Conservation (phyloP, 306 rosid species). For the Benincasa hispida region DNA sequence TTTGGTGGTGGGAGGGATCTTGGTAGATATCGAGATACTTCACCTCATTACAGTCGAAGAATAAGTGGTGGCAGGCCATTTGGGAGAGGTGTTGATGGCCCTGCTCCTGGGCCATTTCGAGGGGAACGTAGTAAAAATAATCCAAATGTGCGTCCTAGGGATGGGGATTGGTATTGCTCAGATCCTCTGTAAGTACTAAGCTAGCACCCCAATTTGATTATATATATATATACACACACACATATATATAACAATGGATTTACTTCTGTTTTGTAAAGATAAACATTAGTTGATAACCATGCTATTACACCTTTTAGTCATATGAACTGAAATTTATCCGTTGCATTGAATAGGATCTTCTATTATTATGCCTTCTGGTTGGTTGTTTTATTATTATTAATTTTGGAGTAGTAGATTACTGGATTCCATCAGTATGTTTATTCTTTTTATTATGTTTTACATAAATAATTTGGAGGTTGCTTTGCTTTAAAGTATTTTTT, state of each 20-base stretch:
- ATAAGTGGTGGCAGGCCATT: slow-evolving; percentile 55
- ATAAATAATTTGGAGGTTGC: neutral
- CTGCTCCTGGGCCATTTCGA: slow-evolving; percentile 53
- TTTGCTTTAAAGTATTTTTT: neutral
- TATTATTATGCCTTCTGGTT: neutral
- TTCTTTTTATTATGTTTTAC: neutral
- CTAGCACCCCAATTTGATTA: neutral
- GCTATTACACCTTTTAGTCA: neutral
- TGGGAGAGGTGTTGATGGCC: slow-evolving; percentile 61
- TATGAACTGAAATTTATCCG: neutral
- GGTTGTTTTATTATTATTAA: neutral
- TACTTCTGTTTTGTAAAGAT: neutral
- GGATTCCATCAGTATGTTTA: neutral
- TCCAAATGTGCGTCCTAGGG: slow-evolving; percentile 87
- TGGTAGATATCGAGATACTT: slow-evolving; percentile 61
- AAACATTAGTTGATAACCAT: neutral
- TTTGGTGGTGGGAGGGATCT: slow-evolving; percentile 51
- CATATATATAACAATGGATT: neutral
- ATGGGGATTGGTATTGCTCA: slow-evolving; percentile 84
- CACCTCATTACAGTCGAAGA: slow-evolving; percentile 65
- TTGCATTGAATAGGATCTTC: neutral
- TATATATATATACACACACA: too few species aligned
- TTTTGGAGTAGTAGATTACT: neutral
- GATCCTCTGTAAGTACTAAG: slow-evolving; percentile 53
- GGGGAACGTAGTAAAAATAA: slow-evolving; percentile 70